Conservation (phyloP, 1,139 yeast species). For the Blastobotrys persicus region DNA sequence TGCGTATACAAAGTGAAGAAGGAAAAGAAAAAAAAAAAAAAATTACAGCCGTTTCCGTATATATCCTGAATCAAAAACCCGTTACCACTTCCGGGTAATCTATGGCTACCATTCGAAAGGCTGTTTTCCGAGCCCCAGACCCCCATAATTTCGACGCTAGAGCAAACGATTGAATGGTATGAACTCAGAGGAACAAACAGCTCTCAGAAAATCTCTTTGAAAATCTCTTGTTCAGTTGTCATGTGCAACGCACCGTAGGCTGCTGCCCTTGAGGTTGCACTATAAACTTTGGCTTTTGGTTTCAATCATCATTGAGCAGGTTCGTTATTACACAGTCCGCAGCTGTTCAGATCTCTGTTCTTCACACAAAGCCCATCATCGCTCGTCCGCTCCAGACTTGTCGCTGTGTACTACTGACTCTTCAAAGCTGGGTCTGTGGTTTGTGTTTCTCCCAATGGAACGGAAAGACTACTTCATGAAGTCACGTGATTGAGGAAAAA, state of each 20-base stretch:
- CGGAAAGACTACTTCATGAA: too few relatives aligned
- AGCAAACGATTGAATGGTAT: too few relatives aligned
- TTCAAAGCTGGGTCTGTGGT: neutral
- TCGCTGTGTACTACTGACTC: neutral
- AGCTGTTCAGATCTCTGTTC: neutral
- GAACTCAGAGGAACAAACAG: too few relatives aligned
- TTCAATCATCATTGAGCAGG: constrained; percentile 6
- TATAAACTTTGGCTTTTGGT: constrained; percentile 12
- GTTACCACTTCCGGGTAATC: neutral
- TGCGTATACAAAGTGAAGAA: neutral
- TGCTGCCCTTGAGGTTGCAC: constrained; percentile 1
- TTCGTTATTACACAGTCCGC: neutral
- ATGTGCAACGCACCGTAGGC: constrained; percentile 11
- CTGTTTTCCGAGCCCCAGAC: too few relatives aligned
- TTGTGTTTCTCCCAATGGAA: too few relatives aligned
- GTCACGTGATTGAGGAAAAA: too few relatives aligned
- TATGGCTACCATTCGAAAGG: too few relatives aligned
- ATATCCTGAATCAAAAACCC: neutral
- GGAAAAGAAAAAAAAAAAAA: constrained; percentile 3
- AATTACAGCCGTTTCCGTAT: neutral
- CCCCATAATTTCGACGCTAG: neutral
- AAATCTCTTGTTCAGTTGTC: constrained; percentile 9
- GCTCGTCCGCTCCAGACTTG: too few relatives aligned
- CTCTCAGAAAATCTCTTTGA: constrained; percentile 15
- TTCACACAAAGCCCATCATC: neutral